Percentiles rank a stretch among this genome's conserved stretches.
Evolutionary conservation across 1,284 basidiomycete species (phyloP).

Genomic region (Ceratobasidium sp.): DNA sequence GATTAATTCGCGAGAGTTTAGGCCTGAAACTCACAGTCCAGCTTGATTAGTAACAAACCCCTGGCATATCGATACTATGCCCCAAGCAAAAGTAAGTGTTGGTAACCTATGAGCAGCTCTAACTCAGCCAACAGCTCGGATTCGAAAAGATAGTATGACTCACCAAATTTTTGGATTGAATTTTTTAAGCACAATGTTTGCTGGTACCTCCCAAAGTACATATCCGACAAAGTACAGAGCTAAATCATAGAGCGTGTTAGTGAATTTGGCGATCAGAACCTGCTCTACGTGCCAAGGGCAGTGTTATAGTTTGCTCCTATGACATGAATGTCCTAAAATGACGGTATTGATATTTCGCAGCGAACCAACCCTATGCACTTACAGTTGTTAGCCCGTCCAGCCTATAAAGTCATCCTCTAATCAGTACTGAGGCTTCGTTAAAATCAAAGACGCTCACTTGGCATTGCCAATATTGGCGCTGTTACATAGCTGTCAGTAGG

Average conservation of each 20-base stretch:
- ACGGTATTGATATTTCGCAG: conserved; percentile 2
- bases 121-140: not conserved
- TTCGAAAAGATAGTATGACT: not conserved
- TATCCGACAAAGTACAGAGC: conserved; percentile 77
- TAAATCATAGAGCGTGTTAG: not conserved
- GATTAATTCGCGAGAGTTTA: conserved; percentile 60
- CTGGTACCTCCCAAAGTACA: conserved; percentile 76
- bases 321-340: conserved; percentile 63
- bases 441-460: conserved; percentile 60
- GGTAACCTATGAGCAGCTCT: conserved; percentile 62
- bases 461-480: conserved; percentile 78
- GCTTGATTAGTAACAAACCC: conserved; percentile 70
- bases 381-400: conserved; percentile 65
- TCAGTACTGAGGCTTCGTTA: conserved; percentile 31
- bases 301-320: conserved; percentile 69
- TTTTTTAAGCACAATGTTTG: conserved; percentile 73
- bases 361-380: conserved; percentile 30
- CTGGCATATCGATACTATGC: conserved; percentile 70
- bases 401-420: conserved; percentile 53
- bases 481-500: conserved; percentile 12
- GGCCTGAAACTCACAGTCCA: conserved; percentile 69
- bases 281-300: conserved; percentile 56
- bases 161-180: conserved; percentile 68
- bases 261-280: conserved; percentile 51
- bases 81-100: conserved; percentile 70